Conservation (phyloP, 805 yeast species). For the Sugiyamaella valdiviana region DNA sequence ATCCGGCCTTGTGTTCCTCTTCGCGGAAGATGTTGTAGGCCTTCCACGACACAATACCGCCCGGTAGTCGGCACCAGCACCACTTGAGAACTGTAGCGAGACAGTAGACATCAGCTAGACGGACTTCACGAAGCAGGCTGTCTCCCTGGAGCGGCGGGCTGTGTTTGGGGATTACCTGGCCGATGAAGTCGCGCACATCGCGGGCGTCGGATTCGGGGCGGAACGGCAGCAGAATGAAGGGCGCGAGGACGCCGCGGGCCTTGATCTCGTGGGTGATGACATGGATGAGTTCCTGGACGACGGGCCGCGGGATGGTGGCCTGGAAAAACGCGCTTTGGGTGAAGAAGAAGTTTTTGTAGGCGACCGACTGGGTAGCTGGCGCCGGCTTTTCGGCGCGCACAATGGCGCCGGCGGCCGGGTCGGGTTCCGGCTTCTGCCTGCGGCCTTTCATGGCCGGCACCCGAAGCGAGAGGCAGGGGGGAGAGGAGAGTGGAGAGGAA, state of each 20-base stretch:
- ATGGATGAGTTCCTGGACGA: conserved; percentile 60
- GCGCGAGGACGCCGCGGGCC: conserved; percentile 52
- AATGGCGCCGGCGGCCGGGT: neutral
- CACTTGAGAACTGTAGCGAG: conserved; percentile 70
- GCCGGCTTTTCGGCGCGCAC: neutral
- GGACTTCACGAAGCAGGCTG: conserved; percentile 40
- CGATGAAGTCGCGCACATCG: conserved; percentile 52
- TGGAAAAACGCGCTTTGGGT: conserved; percentile 20
- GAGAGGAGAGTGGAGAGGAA: too few species aligned
- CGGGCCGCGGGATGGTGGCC: conserved; percentile 23
- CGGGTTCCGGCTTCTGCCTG: neutral
- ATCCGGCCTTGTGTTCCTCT: conserved; percentile 55
- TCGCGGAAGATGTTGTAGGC: conserved; percentile 65
- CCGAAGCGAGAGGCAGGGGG: neutral
- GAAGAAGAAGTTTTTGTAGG: conserved; percentile 21
- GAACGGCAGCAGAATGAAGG: conserved; percentile 70
- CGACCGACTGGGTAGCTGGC: neutral
- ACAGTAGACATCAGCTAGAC: conserved; percentile 50
- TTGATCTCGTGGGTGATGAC: conserved; percentile 67
- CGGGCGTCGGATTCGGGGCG: conserved; percentile 54
- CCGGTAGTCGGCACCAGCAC: conserved; percentile 76
- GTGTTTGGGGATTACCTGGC: conserved; percentile 54
- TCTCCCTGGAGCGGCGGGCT: conserved; percentile 42
- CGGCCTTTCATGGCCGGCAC: neutral
- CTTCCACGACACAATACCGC: conserved; percentile 81